Evolutionary conservation across 768 basidiomycete species (phyloP), one percentile per base, ranked within the genome.

Genomic region (Suillus paluster): DNA sequence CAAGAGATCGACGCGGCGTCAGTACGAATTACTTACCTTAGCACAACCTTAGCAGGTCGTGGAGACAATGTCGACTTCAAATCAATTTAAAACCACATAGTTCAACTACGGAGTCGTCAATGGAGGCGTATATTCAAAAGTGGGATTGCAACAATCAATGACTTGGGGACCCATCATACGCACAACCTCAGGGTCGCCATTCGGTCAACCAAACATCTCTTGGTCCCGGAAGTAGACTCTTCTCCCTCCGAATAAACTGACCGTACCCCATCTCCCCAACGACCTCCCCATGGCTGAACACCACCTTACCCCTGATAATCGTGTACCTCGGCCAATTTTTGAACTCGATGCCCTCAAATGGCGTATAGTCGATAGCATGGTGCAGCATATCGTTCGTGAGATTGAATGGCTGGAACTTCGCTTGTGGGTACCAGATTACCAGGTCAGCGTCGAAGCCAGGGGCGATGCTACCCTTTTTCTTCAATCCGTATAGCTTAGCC

Each of bases 401-500:
- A 0, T 39, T 66, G 17, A 68, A 60, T 1, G 65, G 38, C 44
- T 63, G 54, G n/a, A 68, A 58, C 3, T 8, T 60, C 11, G 45
- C 5, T 10, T 63, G 63, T 12, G 62, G 60, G 23, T 67, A 62
- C 73, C 72, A 77, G 58, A 77, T 71, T 33, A 71, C 65, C n/a
- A 77, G 60, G 54, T 77, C 76, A n/a, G 76, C 76, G 56, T 77
- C 76, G 30, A 64, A 68, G 0, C 76, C 76, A 21, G 74, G 74
- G 30, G 64, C 69, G 33, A 77, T 75, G 1, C 72, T 66, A 1
- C 75, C 75, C 64, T 76, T 72, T 23, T 71, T 72, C 59, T 74
- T 72, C 65, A 75, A 68, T 25, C 74, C 73, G 48, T 75, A 74
- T 5, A 76, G 68, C 66, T 77, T 77, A 4, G 75, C 75, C 1